phyloP scores from a whole-genome alignment of 2,329 filamentous ascomycete species.

The Ophiostoma sp. region DNA sequence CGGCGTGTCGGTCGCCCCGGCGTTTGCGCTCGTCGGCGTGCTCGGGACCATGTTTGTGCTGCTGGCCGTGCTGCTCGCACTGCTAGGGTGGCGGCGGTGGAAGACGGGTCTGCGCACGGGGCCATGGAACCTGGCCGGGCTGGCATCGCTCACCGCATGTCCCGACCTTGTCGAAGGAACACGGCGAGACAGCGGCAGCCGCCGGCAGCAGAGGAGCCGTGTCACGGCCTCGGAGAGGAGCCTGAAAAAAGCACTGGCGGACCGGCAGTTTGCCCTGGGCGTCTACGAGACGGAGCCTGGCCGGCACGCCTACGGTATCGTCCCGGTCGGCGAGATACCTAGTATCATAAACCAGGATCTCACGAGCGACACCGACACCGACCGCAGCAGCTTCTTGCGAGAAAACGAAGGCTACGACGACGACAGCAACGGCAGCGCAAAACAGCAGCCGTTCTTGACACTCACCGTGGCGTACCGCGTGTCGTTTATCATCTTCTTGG shows the following conservation, averaged over 20 bases:
- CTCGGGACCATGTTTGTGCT: conserved; percentile 33
- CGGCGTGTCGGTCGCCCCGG: conserved; percentile 33
- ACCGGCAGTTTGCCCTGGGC: conserved; percentile 31
- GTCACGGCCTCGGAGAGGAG: conserved; percentile 26
- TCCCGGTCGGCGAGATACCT: conserved; percentile 29
- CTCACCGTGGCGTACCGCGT: conserved; percentile 36
- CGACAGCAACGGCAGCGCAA: background rate
- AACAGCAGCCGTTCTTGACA: conserved; percentile 33
- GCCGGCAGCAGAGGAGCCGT: conserved; percentile 17
- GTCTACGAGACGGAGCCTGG: conserved; percentile 29
- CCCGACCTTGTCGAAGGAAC: conserved; percentile 28
- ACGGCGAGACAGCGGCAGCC: background rate
- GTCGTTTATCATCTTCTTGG: conserved; percentile 32
- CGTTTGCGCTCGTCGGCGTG: conserved; percentile 34
- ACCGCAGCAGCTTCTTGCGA: background rate
- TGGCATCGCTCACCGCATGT: conserved; percentile 35
- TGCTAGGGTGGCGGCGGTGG: conserved; percentile 32
- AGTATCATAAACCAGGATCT: background rate
- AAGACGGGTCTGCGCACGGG: conserved; percentile 36
- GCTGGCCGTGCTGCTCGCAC: conserved; percentile 29
- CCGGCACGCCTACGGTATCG: conserved; percentile 33
- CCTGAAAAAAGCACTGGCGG: conserved; percentile 27
- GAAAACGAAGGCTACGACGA: background rate
- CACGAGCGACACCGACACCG: background rate
- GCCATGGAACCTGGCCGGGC: conserved; percentile 39